Conservation (phyloP, 2,329 filamentous ascomycete genomes). For the Alternaria gaisen region DNA sequence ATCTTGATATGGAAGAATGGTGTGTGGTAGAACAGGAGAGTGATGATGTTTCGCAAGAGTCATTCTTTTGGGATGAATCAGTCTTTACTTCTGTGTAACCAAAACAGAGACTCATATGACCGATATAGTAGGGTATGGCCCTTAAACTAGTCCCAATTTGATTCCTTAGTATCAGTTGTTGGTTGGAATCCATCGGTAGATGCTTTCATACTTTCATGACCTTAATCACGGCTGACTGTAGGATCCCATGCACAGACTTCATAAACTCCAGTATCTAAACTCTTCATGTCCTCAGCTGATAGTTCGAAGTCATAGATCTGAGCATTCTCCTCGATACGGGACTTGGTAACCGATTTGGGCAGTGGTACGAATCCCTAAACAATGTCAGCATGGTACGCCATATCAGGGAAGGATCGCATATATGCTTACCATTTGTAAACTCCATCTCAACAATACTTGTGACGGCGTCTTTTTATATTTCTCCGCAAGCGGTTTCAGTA, state of each 20-base stretch:
- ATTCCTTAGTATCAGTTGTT: background rate
- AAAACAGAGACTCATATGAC: background rate
- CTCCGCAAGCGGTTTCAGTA: constrained; percentile 60
- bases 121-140: background rate
- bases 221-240: constrained; percentile 53
- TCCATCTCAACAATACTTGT: constrained; percentile 69
- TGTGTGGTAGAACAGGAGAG: constrained; percentile 4
- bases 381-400: background rate
- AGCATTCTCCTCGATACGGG: constrained; percentile 68
- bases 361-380: constrained; percentile 67
- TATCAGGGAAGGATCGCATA: no score
- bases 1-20: constrained; percentile 1
- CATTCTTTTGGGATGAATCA: background rate
- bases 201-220: background rate
- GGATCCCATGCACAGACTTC: constrained; percentile 69
- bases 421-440: constrained; percentile 50
- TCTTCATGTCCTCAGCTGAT: constrained; percentile 65
- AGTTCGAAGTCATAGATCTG: constrained; percentile 69
- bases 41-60: background rate
- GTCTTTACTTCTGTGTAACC: background rate
- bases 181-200: background rate
- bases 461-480: constrained; percentile 67
- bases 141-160: background rate
- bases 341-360: constrained; percentile 68
- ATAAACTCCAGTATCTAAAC: constrained; percentile 63